Conservation (phyloP, 2,329 filamentous ascomycete species). For the Penicillium sp. region DNA sequence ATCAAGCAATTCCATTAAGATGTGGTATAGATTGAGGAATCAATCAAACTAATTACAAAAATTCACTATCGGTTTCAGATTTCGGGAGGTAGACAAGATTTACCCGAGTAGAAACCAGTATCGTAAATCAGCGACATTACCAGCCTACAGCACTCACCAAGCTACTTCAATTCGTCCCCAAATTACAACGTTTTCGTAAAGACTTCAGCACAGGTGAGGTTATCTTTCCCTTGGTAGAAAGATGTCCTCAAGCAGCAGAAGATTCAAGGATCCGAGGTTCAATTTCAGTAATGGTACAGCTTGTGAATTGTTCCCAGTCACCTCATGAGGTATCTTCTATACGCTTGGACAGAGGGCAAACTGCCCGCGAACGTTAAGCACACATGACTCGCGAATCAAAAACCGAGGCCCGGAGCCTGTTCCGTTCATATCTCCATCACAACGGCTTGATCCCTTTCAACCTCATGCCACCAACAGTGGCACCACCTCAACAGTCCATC, state of each 20-base stretch:
- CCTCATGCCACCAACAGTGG: conserved; percentile 18
- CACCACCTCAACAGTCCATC: conserved; percentile 24
- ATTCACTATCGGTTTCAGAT: not conserved
- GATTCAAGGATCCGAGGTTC: not conserved
- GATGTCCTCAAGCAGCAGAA: not conserved
- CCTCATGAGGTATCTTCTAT: conserved; percentile 42
- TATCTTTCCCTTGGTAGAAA: not conserved
- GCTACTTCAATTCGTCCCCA: not conserved
- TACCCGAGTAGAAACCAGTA: not conserved
- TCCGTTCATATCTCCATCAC: conserved; percentile 22
- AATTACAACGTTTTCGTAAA: not conserved
- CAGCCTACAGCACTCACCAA: not conserved
- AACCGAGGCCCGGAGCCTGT: conserved; percentile 26
- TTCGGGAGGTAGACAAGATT: not conserved
- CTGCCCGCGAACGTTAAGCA: conserved; percentile 34
- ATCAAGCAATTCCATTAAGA: not conserved
- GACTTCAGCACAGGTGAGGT: not conserved
- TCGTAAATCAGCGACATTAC: not conserved
- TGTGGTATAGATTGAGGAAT: not conserved
- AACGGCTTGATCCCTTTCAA: conserved; percentile 18
- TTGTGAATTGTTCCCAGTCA: conserved; percentile 44
- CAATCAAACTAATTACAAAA: not conserved
- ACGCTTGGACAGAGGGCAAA: conserved; percentile 44
- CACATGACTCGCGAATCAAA: conserved; percentile 26
- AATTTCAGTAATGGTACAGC: conserved; percentile 41